phyloP scores from a whole-genome alignment of 352 stramenopile genomes.

The Hyaloperonospora brassicae region DNA sequence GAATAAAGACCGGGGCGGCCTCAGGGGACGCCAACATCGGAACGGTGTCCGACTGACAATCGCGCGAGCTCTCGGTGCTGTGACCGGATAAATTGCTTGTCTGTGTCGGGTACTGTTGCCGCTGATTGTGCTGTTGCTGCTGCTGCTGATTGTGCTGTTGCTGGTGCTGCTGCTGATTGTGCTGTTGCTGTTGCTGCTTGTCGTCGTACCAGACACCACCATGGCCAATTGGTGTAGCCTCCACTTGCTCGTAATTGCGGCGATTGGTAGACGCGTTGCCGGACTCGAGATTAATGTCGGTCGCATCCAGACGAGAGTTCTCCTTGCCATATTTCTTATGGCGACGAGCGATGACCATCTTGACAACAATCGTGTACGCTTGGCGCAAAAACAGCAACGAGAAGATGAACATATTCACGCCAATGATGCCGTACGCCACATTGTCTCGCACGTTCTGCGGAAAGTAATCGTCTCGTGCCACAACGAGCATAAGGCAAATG shows the following conservation, averaged over 20 bases:
- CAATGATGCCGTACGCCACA: constrained; percentile 80
- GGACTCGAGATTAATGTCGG: constrained; percentile 47
- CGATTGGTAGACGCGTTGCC: constrained; percentile 25
- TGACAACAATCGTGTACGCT: constrained; percentile 69
- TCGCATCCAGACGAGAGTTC: constrained; percentile 18
- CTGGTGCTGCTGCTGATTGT: constrained; percentile 10
- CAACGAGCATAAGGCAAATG: constrained; percentile 70
- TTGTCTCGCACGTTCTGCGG: constrained; percentile 74
- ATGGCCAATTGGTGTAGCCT: constrained; percentile 18
- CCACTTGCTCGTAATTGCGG: constrained; percentile 24
- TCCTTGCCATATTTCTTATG: constrained; percentile 42
- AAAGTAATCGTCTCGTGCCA: constrained; percentile 74
- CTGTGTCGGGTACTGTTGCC: constrained; percentile 21
- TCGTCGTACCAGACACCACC: constrained; percentile 17
- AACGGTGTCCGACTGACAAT: constrained; percentile 19
- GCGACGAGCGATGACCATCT: constrained; percentile 39
- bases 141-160: no score
- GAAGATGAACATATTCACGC: constrained; percentile 79
- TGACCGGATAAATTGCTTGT: constrained; percentile 20
- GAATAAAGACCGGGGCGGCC: constrained; percentile 14
- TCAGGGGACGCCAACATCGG: constrained; percentile 28
- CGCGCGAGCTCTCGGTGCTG: constrained; percentile 18
- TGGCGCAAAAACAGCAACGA: constrained; percentile 72
- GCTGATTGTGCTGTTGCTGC: no score
- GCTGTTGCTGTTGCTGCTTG: constrained; percentile 18